Base-by-base conservation (phyloP, 176 grass and related monocot species). In the Ananas comosus region DNA sequence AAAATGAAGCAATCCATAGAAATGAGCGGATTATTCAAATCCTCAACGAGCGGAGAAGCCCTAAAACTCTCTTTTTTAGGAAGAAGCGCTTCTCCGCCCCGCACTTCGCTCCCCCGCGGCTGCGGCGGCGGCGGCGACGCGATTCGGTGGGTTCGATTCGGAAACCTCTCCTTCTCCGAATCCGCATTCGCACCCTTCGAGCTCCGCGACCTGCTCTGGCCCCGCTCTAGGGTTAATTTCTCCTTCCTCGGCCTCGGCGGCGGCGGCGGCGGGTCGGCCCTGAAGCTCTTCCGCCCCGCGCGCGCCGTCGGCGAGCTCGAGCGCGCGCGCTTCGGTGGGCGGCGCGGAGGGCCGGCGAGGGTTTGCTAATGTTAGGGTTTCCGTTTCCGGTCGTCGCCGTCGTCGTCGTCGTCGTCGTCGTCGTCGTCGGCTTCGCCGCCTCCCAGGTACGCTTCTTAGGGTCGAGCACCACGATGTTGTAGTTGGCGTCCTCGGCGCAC, bases 1-100 rank as follows among this genome's bases (percentile, higher is more conserved):
- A 84, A 80, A 68, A 84, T 76, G 63, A 80, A 84, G 76, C 76
- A 75, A 51, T 84, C 82, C 76, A 84, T 84, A 25, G 76, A 71
- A 47, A 84, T 75, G 66, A 79, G 61, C 1, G 82, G 82, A 42
- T 84, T 84, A 24, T 57, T 84, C 66, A 84, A 69, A 3, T 84
- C 66, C 57, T 42, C 54, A 12, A 19, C 21, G 23, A 49, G n/a
- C 21, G 56, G 21, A 54, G 23, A n/a, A 19, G 18, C 13, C 4
- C 16, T 4, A 59, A 4, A 59, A 10, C 54, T 16, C 54, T 59
- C n/a, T 18, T 17, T 59, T 10, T n/a, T 18, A 57, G 54, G 13
- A 14, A 59, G 12, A 12, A 56, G 14, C 54, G 19, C 54, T 18
- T 59, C 54, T 59, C n/a, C n/a, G 54, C 14, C 19, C 19, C 54